Evolutionary conservation across 192 early-diverging fungal species (phyloP).

Genomic region (Backusella luteola): DNA sequence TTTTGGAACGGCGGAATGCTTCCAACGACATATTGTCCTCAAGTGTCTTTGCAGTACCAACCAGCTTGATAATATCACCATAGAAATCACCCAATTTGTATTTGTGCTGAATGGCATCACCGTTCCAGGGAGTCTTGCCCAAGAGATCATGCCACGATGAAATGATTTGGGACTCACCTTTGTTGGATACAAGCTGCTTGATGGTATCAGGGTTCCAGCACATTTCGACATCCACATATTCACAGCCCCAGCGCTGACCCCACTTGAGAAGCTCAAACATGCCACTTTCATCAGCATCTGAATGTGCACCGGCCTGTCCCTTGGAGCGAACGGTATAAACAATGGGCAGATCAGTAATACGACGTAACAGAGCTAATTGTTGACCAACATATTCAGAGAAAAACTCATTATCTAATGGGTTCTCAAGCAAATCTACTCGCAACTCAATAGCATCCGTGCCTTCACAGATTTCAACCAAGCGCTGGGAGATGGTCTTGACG

Average conservation of each 20-base stretch:
- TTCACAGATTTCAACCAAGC: constrained; percentile 61
- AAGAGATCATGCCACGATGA: constrained; percentile 91
- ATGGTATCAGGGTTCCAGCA: constrained; percentile 37
- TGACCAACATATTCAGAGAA: constrained; percentile 64
- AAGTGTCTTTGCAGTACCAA: constrained; percentile 75
- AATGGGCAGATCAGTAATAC: constrained; percentile 72
- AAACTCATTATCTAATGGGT: constrained; percentile 34
- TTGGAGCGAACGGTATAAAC: constrained; percentile 93
- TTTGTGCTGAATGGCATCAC: constrained; percentile 46
- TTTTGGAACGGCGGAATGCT: constrained; percentile 57
- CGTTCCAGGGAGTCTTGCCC: constrained; percentile 63
- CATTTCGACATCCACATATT: constrained; percentile 93
- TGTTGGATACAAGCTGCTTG: constrained; percentile 50
- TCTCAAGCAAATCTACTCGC: constrained; percentile 82
- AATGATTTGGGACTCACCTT: constrained; percentile 68
- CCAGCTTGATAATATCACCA: constrained; percentile 91
- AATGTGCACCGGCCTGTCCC: constrained; percentile 85
- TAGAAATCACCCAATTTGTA: constrained; percentile 54
- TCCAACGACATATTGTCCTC: constrained; percentile 83
- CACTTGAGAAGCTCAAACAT: constrained; percentile 65
- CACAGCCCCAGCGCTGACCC: constrained; percentile 88
- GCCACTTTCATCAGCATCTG: constrained; percentile 55
- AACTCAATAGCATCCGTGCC: constrained; percentile 92
- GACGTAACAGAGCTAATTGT: constrained; percentile 81
- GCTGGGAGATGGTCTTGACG: constrained; percentile 47